These are phyloP conservation scores for Ceratobasidium sp. DNA, from an alignment of 1,284 basidiomycete species.

Conservation along the genomic window DNA sequence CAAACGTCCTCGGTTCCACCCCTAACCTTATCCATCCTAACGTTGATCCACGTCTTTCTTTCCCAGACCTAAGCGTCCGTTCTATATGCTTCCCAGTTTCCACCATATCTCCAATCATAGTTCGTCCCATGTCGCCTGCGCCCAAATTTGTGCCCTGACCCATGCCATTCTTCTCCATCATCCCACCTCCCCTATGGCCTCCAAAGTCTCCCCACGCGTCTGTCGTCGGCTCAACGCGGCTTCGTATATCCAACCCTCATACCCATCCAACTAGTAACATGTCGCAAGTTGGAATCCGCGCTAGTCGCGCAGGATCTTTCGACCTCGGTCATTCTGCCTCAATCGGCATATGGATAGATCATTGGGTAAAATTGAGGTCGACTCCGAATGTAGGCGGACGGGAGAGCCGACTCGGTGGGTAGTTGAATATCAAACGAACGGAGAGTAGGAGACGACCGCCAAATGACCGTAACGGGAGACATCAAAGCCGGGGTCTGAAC, in stretches of 20 bases:
- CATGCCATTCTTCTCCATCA: background rate
- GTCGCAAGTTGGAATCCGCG: conserved; percentile 48
- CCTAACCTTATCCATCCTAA: background rate
- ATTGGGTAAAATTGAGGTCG: background rate
- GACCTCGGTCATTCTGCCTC: conserved; percentile 47
- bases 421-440: background rate
- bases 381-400: background rate
- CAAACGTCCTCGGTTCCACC: no score
- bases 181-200: background rate
- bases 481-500: background rate
- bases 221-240: no score
- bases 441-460: background rate
- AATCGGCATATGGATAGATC: conserved; percentile 49
- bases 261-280: conserved; percentile 46
- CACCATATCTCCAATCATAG: background rate
- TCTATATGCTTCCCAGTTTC: conserved; percentile 4
- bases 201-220: conserved; percentile 32
- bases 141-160: background rate
- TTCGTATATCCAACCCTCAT: conserved; percentile 46
- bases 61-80: background rate
- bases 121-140: background rate
- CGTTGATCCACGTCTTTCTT: background rate
- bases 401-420: background rate
- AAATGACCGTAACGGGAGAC: background rate
- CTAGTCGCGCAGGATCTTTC: conserved; percentile 49